Percentiles rank a stretch among this genome's conserved stretches.
phyloP scores from a whole-genome alignment of 768 basidiomycete species.

The Tulasnella sp. region DNA sequence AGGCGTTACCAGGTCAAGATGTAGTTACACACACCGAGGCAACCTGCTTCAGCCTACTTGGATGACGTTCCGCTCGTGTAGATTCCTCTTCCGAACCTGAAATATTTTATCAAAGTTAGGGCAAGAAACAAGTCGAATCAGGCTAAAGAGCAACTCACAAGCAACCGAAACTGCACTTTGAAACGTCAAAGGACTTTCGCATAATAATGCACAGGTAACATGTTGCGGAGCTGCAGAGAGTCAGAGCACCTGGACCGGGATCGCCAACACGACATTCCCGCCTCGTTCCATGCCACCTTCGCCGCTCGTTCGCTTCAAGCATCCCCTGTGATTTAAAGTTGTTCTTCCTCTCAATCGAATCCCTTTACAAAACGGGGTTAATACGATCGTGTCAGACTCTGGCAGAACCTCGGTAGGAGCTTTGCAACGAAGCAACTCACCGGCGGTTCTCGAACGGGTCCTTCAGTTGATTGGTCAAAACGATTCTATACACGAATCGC shows the following conservation, averaged over 20 bases:
- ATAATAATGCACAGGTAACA: not conserved
- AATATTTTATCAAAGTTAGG: not conserved
- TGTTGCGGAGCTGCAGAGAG: not conserved
- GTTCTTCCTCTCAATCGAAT: not conserved
- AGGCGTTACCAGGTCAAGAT: not conserved
- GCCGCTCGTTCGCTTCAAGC: constrained; percentile 1
- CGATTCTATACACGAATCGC: not conserved
- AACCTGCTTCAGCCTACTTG: not conserved
- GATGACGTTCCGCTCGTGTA: not conserved
- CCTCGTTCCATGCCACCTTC: not conserved
- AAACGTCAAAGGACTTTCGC: not conserved
- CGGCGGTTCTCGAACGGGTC: not conserved
- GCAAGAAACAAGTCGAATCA: no score
- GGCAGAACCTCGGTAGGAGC: no score
- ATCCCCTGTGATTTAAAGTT: constrained; percentile 1
- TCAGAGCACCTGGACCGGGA: not conserved
- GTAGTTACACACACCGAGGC: not conserved
- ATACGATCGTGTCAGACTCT: no score
- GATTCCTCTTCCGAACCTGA: not conserved
- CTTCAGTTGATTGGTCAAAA: not conserved
- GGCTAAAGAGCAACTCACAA: not conserved
- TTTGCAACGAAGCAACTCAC: not conserved
- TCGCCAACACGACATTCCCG: not conserved
- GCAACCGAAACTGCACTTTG: not conserved
- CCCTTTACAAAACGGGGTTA: not conserved